Percentiles rank a stretch among this genome's conserved stretches.
These are phyloP conservation scores for Yarrowia sp. DNA, from an alignment of 805 yeast species.

Conservation along the genomic window DNA sequence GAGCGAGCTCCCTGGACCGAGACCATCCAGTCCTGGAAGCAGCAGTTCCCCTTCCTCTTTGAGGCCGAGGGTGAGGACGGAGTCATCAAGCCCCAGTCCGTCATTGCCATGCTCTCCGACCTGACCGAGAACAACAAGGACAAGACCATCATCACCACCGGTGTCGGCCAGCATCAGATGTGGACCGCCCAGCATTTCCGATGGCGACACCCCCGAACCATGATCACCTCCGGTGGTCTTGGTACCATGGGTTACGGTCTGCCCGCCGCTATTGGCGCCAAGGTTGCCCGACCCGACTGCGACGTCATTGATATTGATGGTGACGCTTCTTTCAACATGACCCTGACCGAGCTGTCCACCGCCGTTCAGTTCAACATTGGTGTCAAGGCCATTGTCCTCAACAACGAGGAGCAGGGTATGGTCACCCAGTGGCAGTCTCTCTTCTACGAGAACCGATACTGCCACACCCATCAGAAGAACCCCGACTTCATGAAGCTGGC, in stretches of 20 bases:
- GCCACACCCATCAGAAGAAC: constrained; percentile 97
- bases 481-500: constrained; percentile 94
- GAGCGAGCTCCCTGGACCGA: constrained; percentile 80
- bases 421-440: constrained; percentile 99
- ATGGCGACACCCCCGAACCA: constrained; percentile 90
- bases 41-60: constrained; percentile 83
- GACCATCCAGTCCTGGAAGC: constrained; percentile 80
- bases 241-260: constrained; percentile 99
- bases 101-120: constrained; percentile 76
- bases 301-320: constrained; percentile 97
- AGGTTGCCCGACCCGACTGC: constrained; percentile 93
- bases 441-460: constrained; percentile 94
- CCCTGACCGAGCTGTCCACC: constrained; percentile 87
- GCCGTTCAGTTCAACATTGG: constrained; percentile 95
- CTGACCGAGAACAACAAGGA: constrained; percentile 68
- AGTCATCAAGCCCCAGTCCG: constrained; percentile 88
- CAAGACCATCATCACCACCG: constrained; percentile 90
- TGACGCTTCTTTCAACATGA: constrained; percentile 99
- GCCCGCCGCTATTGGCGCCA: constrained; percentile 98
- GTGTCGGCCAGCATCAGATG: constrained; percentile 99
- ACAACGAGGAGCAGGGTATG: constrained; percentile 99
- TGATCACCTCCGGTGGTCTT: constrained; percentile 98
- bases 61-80: constrained; percentile 63
- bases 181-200: constrained; percentile 99
- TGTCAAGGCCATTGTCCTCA: constrained; percentile 84